Evolutionary conservation across 345 rosid genomes (phyloP).

Genomic region (Acer negundo): DNA sequence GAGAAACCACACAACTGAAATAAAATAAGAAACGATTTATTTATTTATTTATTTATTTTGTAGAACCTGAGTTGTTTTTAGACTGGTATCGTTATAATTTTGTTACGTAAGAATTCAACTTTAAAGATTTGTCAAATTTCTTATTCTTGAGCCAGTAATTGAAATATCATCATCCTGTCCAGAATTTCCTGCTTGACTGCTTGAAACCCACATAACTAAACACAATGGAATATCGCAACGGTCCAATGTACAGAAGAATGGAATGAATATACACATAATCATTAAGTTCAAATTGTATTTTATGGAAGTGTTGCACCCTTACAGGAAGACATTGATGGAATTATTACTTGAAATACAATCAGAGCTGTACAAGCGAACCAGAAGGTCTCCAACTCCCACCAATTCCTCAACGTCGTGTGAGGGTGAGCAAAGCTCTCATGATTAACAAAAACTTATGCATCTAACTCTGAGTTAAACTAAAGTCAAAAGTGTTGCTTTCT

Average conservation of each 20-base stretch:
- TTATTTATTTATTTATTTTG: background rate
- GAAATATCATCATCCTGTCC: no score
- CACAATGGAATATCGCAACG: no score
- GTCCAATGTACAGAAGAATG: background rate
- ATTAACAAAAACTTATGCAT: background rate
- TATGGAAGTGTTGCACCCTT: background rate
- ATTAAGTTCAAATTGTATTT: background rate
- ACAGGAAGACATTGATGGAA: background rate
- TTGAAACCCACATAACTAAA: no score
- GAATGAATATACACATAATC: background rate
- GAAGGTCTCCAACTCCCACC: background rate
- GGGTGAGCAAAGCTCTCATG: background rate
- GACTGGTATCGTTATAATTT: background rate
- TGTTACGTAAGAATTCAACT: no score
- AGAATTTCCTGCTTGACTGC: no score
- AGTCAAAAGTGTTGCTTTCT: background rate
- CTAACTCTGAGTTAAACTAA: background rate
- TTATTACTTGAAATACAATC: background rate
- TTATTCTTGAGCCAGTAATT: no score
- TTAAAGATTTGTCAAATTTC: no score
- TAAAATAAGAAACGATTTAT: background rate
- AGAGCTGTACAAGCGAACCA: background rate
- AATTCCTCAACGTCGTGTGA: background rate
- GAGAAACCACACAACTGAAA: conserved; percentile 21
- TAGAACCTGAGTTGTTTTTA: background rate